Conservation (phyloP, 2,329 filamentous ascomycete genomes). For the Diaporthe batatas region DNA sequence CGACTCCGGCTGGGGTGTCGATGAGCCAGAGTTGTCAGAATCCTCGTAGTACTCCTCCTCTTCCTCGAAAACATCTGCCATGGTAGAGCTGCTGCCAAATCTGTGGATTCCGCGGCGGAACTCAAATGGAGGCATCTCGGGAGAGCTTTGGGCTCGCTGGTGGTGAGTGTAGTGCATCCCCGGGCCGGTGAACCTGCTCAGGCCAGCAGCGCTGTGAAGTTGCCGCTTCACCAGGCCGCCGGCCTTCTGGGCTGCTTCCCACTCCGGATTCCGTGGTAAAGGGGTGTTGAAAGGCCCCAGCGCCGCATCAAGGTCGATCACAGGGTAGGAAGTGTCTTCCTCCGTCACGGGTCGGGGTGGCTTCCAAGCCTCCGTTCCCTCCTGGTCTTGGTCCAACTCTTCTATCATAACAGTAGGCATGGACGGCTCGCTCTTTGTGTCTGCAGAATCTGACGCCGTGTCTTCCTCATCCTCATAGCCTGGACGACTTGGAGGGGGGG, state of each 20-base stretch:
- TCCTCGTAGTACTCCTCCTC: conserved; percentile 77
- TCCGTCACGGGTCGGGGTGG: conserved; percentile 58
- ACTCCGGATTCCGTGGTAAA: conserved; percentile 71
- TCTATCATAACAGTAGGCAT: conserved; percentile 59
- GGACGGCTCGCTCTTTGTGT: conserved; percentile 49
- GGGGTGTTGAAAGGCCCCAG: conserved; percentile 93
- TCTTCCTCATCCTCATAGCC: conserved; percentile 51
- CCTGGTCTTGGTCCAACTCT: conserved; percentile 50
- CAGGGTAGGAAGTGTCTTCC: conserved; percentile 78
- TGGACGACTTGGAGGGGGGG: conserved; percentile 57
- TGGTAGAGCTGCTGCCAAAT: conserved; percentile 77
- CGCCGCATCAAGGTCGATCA: conserved; percentile 95
- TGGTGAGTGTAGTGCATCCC: conserved; percentile 79
- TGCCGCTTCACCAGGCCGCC: conserved; percentile 72
- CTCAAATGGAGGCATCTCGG: conserved; percentile 83
- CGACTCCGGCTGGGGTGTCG: conserved; percentile 52
- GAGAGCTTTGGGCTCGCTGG: conserved; percentile 83
- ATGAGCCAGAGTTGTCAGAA: conserved; percentile 56
- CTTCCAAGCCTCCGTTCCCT: conserved; percentile 52
- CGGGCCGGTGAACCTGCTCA: conserved; percentile 76
- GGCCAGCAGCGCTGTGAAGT: conserved; percentile 82
- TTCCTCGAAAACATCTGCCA: conserved; percentile 90
- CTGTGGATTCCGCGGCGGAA: conserved; percentile 69
- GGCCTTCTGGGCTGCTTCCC: conserved; percentile 74
- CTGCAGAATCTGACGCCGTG: conserved; percentile 45